A percentile compares a stretch with the other conserved stretches of the same genome.
Conservation (phyloP, 1,139 yeast genomes). For the Barnettozyma hawaiiensis region DNA sequence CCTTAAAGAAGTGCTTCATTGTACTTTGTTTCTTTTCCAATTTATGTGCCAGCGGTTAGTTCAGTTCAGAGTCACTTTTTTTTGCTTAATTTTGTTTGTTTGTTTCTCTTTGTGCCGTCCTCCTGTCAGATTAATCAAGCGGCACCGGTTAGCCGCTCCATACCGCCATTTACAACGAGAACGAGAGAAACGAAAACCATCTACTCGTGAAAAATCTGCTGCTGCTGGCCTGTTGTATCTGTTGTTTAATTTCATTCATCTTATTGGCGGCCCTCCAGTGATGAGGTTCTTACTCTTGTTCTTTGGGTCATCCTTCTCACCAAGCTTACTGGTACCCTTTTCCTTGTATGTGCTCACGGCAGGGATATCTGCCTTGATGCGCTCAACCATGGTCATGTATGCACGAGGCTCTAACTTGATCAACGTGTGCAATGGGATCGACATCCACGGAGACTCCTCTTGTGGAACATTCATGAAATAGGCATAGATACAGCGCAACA, state of each 20-base stretch:
- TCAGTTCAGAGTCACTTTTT: background rate
- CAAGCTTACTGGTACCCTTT: slow-evolving; percentile 80
- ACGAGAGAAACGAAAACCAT: too few species aligned
- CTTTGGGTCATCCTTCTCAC: slow-evolving; percentile 39
- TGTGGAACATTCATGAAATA: slow-evolving; percentile 98
- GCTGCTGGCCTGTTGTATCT: too few species aligned
- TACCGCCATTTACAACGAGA: too few species aligned
- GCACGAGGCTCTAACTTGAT: slow-evolving; percentile 94
- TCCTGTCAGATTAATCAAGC: background rate
- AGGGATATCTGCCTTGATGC: slow-evolving; percentile 92
- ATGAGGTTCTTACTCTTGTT: slow-evolving; percentile 29
- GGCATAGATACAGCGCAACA: slow-evolving; percentile 90
- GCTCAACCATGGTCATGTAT: slow-evolving; percentile 78
- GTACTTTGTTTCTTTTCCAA: too few species aligned
- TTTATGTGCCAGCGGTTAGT: background rate
- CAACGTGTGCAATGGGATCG: slow-evolving; percentile 91
- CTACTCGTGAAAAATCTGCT: too few species aligned
- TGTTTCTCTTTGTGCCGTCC: background rate
- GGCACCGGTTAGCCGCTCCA: too few species aligned
- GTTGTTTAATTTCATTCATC: slow-evolving; percentile 10
- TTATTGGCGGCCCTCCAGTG: slow-evolving; percentile 29
- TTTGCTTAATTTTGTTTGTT: background rate
- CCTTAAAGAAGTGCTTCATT: slow-evolving; percentile 1
- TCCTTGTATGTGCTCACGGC: slow-evolving; percentile 96
- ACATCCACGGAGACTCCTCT: slow-evolving; percentile 98